phyloP scores from a whole-genome alignment of 768 basidiomycete genomes.

The Aureoboletus auriporus region DNA sequence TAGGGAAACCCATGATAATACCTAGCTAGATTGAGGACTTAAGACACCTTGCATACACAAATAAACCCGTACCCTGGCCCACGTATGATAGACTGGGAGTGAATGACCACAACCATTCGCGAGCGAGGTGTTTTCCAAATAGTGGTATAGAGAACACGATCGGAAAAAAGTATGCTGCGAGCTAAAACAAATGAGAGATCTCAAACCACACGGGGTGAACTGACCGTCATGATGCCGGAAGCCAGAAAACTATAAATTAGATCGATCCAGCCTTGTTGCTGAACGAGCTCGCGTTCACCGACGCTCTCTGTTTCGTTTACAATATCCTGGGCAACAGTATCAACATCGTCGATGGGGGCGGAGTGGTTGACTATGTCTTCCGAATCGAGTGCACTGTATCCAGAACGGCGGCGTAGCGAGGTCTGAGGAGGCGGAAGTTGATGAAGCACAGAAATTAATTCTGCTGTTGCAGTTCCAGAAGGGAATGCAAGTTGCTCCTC shows the following conservation, averaged over 20 bases:
- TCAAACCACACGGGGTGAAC: constrained; percentile 16
- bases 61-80: constrained; percentile 62
- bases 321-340: constrained; percentile 19
- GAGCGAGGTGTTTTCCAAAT: constrained; percentile 79
- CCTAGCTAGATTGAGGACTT: constrained; percentile 39
- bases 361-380: constrained; percentile 29
- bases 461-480: constrained; percentile 94
- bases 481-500: constrained; percentile 94
- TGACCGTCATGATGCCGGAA: constrained; percentile 74
- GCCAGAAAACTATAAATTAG: constrained; percentile 75
- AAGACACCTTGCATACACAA: background rate
- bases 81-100: constrained; percentile 90
- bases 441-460: constrained; percentile 89
- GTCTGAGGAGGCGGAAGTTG: constrained; percentile 64
- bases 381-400: constrained; percentile 43
- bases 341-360: constrained; percentile 1
- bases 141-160: constrained; percentile 83
- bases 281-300: constrained; percentile 45
- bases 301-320: constrained; percentile 22
- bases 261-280: constrained; percentile 71
- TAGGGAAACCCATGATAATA: constrained; percentile 97
- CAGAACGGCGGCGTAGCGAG: constrained; percentile 48
- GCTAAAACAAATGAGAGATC: constrained; percentile 38
- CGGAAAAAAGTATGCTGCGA: constrained; percentile 86
- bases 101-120: constrained; percentile 90